These are phyloP conservation scores for Claviceps pazoutovae DNA, from an alignment of 2,329 filamentous ascomycete genomes.

Conservation along the genomic window DNA sequence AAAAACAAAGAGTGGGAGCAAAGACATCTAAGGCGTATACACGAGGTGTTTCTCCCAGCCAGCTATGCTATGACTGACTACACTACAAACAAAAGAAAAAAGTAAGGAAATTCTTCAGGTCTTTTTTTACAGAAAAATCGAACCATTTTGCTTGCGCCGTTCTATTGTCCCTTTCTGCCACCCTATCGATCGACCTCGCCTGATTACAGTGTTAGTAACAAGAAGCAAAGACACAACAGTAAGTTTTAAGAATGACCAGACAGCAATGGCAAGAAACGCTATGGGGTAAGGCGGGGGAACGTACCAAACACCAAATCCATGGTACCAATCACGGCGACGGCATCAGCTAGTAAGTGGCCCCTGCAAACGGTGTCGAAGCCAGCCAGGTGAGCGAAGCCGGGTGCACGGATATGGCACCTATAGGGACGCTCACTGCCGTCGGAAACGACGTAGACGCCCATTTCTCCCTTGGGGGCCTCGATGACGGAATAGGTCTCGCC, in stretches of 20 bases:
- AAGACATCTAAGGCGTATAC: constrained; percentile 22
- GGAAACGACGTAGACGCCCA: constrained; percentile 93
- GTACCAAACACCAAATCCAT: constrained; percentile 84
- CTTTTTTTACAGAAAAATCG: not conserved
- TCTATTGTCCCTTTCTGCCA: not conserved
- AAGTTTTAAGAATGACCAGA: no score
- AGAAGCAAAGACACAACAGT: not conserved
- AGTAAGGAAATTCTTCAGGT: constrained; percentile 12
- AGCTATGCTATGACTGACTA: constrained; percentile 22
- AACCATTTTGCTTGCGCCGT: constrained; percentile 9
- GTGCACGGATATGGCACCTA: constrained; percentile 91
- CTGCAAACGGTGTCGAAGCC: constrained; percentile 89
- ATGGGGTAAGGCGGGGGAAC: constrained; percentile 10
- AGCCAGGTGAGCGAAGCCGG: constrained; percentile 86
- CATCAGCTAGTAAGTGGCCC: constrained; percentile 89
- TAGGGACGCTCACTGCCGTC: constrained; percentile 95
- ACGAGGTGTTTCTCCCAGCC: constrained; percentile 17
- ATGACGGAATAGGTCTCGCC: constrained; percentile 97
- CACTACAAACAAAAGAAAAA: constrained; percentile 22
- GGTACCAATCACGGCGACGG: constrained; percentile 85
- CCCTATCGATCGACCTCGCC: constrained; percentile 48
- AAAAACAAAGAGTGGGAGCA: not conserved
- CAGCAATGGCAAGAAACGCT: no score
- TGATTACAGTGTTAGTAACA: constrained; percentile 13
- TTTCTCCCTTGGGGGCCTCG: constrained; percentile 99